phyloP scores from a whole-genome alignment of 2,329 filamentous ascomycete species.

The Colletotrichum sp. region DNA sequence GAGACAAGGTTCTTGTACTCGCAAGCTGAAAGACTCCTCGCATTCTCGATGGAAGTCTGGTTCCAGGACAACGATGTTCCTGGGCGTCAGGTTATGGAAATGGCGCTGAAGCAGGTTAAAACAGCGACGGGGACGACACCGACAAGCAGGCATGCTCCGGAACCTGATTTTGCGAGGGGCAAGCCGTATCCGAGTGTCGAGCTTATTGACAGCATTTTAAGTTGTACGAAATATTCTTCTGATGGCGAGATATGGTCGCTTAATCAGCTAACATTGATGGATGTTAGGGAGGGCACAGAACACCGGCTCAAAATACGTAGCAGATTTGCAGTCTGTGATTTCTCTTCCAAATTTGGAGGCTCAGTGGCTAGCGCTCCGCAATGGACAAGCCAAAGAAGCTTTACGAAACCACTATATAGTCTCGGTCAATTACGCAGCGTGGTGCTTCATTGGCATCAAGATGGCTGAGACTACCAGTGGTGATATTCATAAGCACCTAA shows the following conservation, averaged over 20 bases:
- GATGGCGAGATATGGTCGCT: fast-evolving
- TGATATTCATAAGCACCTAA: not conserved
- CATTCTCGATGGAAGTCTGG: not conserved
- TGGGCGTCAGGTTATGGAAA: not conserved
- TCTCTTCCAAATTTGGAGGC: not conserved
- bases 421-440: not conserved
- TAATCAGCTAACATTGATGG: not conserved
- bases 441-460: not conserved
- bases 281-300: not conserved
- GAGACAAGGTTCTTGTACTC: not conserved
- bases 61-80: fast-evolving
- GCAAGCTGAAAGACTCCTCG: not conserved
- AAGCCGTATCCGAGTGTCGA: not conserved
- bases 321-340: not conserved
- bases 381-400: not conserved
- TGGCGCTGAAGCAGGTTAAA: not conserved
- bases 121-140: not conserved
- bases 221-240: not conserved
- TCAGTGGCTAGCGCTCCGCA: not conserved
- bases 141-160: not conserved
- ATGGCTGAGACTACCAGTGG: not conserved
- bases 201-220: not conserved
- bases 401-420: not conserved
- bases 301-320: not conserved
- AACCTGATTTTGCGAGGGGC: not conserved